These are phyloP conservation scores for Onygenales sp. DNA, from an alignment of 2,329 filamentous ascomycete genomes.

Conservation along the genomic window DNA sequence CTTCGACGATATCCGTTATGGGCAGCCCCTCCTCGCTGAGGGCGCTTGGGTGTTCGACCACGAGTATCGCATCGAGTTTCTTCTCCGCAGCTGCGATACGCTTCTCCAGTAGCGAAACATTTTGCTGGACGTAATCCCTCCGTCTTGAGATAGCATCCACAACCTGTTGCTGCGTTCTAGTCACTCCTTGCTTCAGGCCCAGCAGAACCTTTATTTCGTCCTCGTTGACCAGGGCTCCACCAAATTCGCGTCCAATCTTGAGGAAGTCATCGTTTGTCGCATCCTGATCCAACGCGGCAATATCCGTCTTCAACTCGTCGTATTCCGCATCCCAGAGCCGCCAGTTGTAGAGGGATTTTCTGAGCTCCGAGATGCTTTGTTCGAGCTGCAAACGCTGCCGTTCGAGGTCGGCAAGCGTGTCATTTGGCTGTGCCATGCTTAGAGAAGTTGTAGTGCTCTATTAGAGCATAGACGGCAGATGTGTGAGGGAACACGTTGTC, in stretches of 20 bases:
- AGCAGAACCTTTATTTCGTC: conserved; percentile 49
- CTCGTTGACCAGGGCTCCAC: conserved; percentile 34
- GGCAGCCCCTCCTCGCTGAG: conserved; percentile 55
- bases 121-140: conserved; percentile 82
- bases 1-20: conserved; percentile 83
- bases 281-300: conserved; percentile 46
- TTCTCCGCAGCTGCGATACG: conserved; percentile 61
- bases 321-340: conserved; percentile 87
- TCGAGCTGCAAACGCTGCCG: conserved; percentile 66
- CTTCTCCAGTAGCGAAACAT: conserved; percentile 64
- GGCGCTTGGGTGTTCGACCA: conserved; percentile 44
- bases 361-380: conserved; percentile 62
- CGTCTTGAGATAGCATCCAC: conserved; percentile 60
- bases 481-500: background rate
- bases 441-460: too few relatives aligned
- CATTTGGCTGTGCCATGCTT: conserved; percentile 8
- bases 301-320: conserved; percentile 75
- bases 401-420: conserved; percentile 52
- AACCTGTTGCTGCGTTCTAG: conserved; percentile 53
- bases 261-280: conserved; percentile 47
- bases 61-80: conserved; percentile 55
- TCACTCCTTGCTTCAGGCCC: conserved; percentile 32
- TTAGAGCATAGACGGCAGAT: too few relatives aligned
- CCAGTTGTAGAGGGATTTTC: conserved; percentile 75
- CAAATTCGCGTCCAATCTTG: conserved; percentile 34